Evolutionary conservation across 2,329 filamentous ascomycete genomes (phyloP), one percentile per base, ranked within the genome.

Genomic region (Cordyceps cicadae): DNA sequence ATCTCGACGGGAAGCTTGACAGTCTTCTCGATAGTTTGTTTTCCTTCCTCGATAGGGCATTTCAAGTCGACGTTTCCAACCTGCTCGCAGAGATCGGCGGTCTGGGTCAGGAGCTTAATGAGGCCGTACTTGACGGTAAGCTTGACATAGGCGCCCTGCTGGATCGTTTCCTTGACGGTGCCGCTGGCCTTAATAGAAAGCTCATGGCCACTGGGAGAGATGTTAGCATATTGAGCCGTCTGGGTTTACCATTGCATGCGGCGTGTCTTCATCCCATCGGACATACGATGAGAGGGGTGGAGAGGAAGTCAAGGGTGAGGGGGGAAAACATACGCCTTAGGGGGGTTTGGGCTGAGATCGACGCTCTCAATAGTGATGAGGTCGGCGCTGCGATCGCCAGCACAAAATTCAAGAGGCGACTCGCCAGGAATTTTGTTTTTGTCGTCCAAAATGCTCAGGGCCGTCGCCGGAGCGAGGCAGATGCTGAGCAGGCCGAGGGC

Each of bases 81-180:
- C 73, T 96, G 88, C 63, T 97, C 89, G 79, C 94, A 99, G 43
- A 97, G 83, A 71, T 96, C 88, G 69, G 87, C 86, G 66, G 81
- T 83, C 66, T 89, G 89, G 74, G 84, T 90, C 74, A 99, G 85
- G 65, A 99, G 83, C 60, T 86, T 89, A 74, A 99, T 97, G 66
- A 96, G 81, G 63, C 93, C 93, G 74, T 96, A 97, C 78, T 96
- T 97, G 76, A 99, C 93, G 66, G 87, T 83, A 46, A 99, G 74
- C 53, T 87, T 80, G 64, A 97, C 88, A 68, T 89, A 90, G 63
- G 93, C 90, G 62, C 91, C 93, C 62, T 91, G 73, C 60, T 86
- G 82, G 65, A 99, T 86, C 56, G 81, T 76, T 70, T 95, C 76
- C 67, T 81, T 82, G 65, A 97, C 82, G n/a, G 78, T 84, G 61